These are phyloP conservation scores for Diaporthe citri DNA, from an alignment of 2,329 filamentous ascomycete species.

Conservation along the genomic window DNA sequence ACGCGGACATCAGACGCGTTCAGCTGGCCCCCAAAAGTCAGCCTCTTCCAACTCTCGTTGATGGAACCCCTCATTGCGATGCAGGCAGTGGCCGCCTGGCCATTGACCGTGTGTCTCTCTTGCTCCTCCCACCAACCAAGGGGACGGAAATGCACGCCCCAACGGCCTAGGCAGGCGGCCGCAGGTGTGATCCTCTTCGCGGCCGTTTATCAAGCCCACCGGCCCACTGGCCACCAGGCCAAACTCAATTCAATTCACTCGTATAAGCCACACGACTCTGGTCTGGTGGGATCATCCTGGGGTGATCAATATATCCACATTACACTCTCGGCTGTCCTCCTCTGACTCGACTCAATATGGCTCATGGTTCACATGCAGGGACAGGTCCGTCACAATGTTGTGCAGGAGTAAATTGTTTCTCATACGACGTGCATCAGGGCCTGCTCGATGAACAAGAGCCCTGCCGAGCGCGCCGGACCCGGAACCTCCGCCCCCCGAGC, in stretches of 20 bases:
- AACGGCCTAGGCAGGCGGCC: conserved; percentile 4
- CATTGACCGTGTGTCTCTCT: background rate
- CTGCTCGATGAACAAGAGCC: background rate
- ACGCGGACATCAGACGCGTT: conserved; percentile 7
- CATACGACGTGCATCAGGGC: conserved; percentile 1
- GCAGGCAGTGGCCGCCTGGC: background rate
- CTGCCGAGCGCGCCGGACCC: background rate
- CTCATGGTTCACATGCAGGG: background rate
- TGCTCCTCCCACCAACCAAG: conserved; percentile 10
- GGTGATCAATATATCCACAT: background rate
- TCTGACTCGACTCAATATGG: background rate
- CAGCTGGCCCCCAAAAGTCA: conserved; percentile 19
- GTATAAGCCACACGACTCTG: conserved; percentile 5
- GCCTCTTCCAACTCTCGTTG: background rate
- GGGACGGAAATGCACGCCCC: background rate
- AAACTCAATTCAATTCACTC: conserved; percentile 26
- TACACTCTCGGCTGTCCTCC: background rate
- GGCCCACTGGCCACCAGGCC: conserved; percentile 9
- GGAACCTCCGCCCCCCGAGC: background rate
- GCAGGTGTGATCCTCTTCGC: background rate
- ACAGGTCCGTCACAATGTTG: background rate
- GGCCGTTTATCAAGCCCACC: background rate
- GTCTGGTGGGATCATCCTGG: conserved; percentile 17
- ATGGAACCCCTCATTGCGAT: background rate
- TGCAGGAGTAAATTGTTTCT: conserved; percentile 8